Conservation (phyloP, 2,329 filamentous ascomycete genomes). For the Ilyonectria mors-panacis region DNA sequence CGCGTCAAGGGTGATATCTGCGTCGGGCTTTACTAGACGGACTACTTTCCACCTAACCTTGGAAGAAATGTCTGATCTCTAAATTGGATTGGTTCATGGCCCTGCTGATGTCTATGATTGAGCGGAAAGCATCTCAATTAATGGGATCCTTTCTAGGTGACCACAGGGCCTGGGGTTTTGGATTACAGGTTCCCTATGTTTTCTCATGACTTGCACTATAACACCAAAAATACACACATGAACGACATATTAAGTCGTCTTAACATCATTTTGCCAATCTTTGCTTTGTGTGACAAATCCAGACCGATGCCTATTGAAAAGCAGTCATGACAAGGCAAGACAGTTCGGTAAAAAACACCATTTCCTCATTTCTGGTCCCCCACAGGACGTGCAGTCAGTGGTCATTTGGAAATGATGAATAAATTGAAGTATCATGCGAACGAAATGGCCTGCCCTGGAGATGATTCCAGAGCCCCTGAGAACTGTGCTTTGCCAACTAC, state of each 20-base stretch:
- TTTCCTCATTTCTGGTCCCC: too few species aligned
- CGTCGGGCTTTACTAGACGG: constrained; percentile 55
- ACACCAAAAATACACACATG: background rate
- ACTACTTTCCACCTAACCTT: background rate
- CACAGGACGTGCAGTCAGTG: too few species aligned
- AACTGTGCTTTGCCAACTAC: too few species aligned
- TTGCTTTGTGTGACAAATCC: background rate
- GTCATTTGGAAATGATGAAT: too few species aligned
- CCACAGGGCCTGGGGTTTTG: constrained; percentile 7
- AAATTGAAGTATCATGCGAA: too few species aligned
- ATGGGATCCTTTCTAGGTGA: background rate
- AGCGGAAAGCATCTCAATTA: constrained; percentile 19
- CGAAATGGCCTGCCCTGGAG: too few species aligned
- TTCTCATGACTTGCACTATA: background rate
- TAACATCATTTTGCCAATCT: background rate
- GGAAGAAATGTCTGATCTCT: constrained; percentile 14
- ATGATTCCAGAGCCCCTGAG: too few species aligned
- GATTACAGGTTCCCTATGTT: background rate
- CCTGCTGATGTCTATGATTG: constrained; percentile 18
- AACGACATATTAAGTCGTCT: background rate
- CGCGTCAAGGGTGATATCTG: constrained; percentile 73
- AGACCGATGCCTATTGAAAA: too few species aligned
- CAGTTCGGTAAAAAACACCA: too few species aligned
- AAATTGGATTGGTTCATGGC: constrained; percentile 12
- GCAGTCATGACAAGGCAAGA: too few species aligned